Percentiles rank a stretch among this genome's conserved stretches.
Evolutionary conservation across 2,329 filamentous ascomycete genomes (phyloP).

Genomic region (Oidium heveae): DNA sequence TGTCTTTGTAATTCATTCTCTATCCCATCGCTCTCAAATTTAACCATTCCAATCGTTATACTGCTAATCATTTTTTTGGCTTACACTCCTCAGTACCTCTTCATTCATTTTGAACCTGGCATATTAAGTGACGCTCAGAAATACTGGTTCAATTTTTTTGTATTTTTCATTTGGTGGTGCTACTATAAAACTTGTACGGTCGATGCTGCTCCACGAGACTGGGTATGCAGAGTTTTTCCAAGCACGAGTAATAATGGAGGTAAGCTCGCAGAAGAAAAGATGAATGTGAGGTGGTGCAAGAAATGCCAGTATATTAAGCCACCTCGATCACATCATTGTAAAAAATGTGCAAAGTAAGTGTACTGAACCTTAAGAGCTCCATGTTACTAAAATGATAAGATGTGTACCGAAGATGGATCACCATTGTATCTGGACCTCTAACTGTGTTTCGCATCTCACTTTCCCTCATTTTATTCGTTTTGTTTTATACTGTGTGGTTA

Average conservation of each 20-base stretch:
- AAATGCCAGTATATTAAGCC: constrained; percentile 55
- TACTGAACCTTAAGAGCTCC: neutral
- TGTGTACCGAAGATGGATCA: constrained; percentile 68
- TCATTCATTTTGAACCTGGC: constrained; percentile 33
- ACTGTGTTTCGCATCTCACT: constrained; percentile 61
- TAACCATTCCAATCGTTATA: constrained; percentile 46
- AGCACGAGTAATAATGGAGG: constrained; percentile 6
- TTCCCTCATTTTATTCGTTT: constrained; percentile 69
- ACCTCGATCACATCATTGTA: constrained; percentile 59
- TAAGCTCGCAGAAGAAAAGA: constrained; percentile 5
- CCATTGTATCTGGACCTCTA: constrained; percentile 65
- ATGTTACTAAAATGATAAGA: constrained; percentile 11
- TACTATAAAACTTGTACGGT: constrained; percentile 37
- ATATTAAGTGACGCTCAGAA: constrained; percentile 31
- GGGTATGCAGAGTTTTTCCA: constrained; percentile 6
- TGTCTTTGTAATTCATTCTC: neutral
- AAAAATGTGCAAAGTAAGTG: constrained; percentile 35
- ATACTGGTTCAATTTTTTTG: constrained; percentile 37
- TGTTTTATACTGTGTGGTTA: constrained; percentile 37
- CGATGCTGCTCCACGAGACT: constrained; percentile 28
- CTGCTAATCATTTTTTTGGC: constrained; percentile 41
- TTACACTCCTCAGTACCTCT: constrained; percentile 48
- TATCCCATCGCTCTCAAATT: constrained; percentile 10
- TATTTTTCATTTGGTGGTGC: constrained; percentile 39
- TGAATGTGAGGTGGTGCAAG: constrained; percentile 36